Percentiles rank a stretch among this genome's conserved stretches.
Conservation (phyloP, 306 rosid genomes). For the Purshia tridentata region DNA sequence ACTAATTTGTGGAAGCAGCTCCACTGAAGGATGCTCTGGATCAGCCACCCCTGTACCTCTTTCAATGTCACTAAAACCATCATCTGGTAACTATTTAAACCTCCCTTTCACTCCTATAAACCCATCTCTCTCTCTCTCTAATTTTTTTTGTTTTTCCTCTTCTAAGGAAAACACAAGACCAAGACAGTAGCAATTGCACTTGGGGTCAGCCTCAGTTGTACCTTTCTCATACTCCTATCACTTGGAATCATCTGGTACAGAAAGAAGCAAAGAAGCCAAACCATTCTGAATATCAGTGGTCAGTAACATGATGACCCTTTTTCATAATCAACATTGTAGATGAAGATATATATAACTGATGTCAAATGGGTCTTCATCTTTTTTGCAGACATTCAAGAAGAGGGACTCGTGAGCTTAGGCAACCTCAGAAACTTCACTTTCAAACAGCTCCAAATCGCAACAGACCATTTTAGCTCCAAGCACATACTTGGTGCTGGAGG, state of each 20-base stretch:
- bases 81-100: constrained; percentile 44
- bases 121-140: neutral
- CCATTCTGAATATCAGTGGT: constrained; percentile 70
- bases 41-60: constrained; percentile 51
- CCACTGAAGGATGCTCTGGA: constrained; percentile 81
- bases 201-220: constrained; percentile 73
- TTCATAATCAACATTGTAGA: constrained; percentile 5
- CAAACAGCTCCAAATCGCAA: constrained; percentile 84
- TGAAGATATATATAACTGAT: neutral
- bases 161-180: constrained; percentile 58
- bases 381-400: constrained; percentile 70
- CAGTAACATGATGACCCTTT: constrained; percentile 22
- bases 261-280: constrained; percentile 54
- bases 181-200: constrained; percentile 73
- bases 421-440: constrained; percentile 76
- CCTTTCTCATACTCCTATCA: constrained; percentile 45
- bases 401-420: constrained; percentile 72
- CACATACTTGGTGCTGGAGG: constrained; percentile 96
- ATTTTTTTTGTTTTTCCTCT: constrained; percentile 9
- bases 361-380: constrained; percentile 1
- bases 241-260: constrained; percentile 61
- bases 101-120: neutral
- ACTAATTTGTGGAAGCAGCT: constrained; percentile 66
- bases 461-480: constrained; percentile 74
- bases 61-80: constrained; percentile 55